Evolutionary conservation across 225 moss, liverwort and hornwort species (phyloP).

Genomic region (Pseudoscleropodium purum): DNA sequence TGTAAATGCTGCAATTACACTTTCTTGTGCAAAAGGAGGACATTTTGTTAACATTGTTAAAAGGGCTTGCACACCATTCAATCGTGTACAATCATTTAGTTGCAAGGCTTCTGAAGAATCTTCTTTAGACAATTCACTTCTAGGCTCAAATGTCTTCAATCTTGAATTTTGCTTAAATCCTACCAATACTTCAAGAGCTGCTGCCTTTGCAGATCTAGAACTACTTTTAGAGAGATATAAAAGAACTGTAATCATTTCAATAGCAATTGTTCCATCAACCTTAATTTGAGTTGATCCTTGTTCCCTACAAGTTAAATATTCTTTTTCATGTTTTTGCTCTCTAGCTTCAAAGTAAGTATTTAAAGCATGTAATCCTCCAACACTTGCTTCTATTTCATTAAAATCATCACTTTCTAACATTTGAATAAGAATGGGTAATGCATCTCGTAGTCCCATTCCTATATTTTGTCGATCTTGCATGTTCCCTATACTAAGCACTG

Average conservation of each 20-base stretch:
- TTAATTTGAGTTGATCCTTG: not conserved
- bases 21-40: conserved; percentile 31
- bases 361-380: conserved; percentile 59
- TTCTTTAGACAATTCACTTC: not conserved
- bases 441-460: conserved; percentile 33
- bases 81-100: not conserved
- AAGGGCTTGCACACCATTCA: conserved; percentile 32
- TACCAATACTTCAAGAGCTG: conserved; percentile 37
- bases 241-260: conserved; percentile 50
- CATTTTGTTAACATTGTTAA: conserved; percentile 27
- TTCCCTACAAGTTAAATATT: not conserved
- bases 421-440: conserved; percentile 25
- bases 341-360: not conserved
- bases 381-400: conserved; percentile 37
- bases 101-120: not conserved
- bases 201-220: conserved; percentile 12
- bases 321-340: not conserved
- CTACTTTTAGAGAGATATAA: conserved; percentile 29
- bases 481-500: conserved; percentile 47
- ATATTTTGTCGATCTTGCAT: conserved; percentile 35
- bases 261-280: conserved; percentile 11
- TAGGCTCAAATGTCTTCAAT: not conserved
- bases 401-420: conserved; percentile 54
- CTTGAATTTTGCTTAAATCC: not conserved
- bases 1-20: conserved; percentile 38